A percentile compares a stretch with the other conserved stretches of the same genome.
These are phyloP conservation scores for Aspergillus cristatus DNA, from an alignment of 495 filamentous ascomycete species.

Conservation along the genomic window DNA sequence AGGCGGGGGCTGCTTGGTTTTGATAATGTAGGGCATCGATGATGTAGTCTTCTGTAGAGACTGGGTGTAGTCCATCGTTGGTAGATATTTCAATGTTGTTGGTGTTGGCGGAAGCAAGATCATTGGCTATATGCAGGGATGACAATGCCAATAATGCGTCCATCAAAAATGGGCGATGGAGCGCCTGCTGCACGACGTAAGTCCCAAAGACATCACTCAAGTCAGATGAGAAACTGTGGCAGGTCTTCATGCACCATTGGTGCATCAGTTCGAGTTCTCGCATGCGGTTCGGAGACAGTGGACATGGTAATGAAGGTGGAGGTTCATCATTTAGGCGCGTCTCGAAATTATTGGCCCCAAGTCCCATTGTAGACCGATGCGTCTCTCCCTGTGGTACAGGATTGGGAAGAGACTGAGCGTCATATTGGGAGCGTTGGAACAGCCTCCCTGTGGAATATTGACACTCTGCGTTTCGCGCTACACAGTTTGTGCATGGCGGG, in stretches of 20 bases:
- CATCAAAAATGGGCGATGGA: neutral
- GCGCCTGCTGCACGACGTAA: neutral
- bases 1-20: neutral
- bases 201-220: neutral
- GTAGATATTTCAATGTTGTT: too few species aligned
- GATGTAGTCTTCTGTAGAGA: too few species aligned
- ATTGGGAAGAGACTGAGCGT: too few species aligned
- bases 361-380: too few species aligned
- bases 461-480: conserved; percentile 1
- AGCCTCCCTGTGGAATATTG: conserved; percentile 1
- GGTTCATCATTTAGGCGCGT: too few species aligned
- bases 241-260: neutral
- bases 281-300: too few species aligned
- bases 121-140: neutral
- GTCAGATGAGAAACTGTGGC: neutral
- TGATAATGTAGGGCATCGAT: neutral
- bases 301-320: too few species aligned
- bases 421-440: too few species aligned
- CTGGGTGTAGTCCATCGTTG: neutral
- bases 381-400: too few species aligned
- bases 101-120: too few species aligned
- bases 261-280: neutral
- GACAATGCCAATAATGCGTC: neutral
- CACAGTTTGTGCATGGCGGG: conserved; percentile 5
- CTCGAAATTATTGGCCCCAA: too few species aligned